These are phyloP conservation scores for Pueraria montana DNA, from an alignment of 306 rosid genomes.

Conservation along the genomic window DNA sequence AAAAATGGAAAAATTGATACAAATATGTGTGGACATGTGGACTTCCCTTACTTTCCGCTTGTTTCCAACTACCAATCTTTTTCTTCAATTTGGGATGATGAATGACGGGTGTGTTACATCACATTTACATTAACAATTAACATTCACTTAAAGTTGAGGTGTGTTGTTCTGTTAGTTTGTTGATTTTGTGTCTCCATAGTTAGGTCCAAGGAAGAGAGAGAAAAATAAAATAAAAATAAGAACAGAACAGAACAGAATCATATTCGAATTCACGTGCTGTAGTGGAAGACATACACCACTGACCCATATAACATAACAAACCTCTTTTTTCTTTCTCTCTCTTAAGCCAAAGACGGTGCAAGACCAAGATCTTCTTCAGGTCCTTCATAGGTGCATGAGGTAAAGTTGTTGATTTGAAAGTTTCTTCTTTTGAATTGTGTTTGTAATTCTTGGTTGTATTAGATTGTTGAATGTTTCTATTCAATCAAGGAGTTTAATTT, in stretches of 20 bases:
- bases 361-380: background rate
- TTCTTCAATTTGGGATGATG: background rate
- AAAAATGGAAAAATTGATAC: background rate
- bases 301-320: background rate
- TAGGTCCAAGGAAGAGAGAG: background rate
- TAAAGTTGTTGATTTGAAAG: background rate
- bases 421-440: background rate
- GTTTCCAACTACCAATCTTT: background rate
- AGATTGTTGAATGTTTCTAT: background rate
- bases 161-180: background rate
- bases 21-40: background rate
- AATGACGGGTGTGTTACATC: background rate
- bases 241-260: background rate
- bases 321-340: too few species aligned
- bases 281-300: background rate
- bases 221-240: too few species aligned
- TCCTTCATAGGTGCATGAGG: background rate
- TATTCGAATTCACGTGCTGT: background rate
- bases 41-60: background rate
- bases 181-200: background rate
- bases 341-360: background rate
- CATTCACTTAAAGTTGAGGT: too few species aligned
- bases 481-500: background rate
- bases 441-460: background rate
- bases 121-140: too few species aligned